phyloP scores from a whole-genome alignment of 495 filamentous ascomycete species.

The Hyphodiscus hymeniophilus region DNA sequence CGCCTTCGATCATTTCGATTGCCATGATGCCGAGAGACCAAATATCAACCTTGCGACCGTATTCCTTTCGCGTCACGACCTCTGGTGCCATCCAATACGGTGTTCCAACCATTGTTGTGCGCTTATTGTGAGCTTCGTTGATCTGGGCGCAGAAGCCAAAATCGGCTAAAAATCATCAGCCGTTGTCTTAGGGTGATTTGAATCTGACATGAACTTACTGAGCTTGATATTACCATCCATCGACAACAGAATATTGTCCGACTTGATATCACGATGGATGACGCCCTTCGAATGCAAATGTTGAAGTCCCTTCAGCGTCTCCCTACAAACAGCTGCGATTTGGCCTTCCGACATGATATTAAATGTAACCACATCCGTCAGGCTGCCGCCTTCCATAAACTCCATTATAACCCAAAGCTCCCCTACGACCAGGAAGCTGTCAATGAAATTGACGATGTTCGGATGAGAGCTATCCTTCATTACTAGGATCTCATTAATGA shows the following conservation, averaged over 20 bases:
- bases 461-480: constrained; percentile 99
- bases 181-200: not conserved
- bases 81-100: constrained; percentile 99
- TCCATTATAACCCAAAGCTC: constrained; percentile 99
- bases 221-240: constrained; percentile 95
- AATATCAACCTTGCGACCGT: constrained; percentile 96
- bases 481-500: constrained; percentile 97
- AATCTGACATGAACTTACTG: constrained; percentile 52
- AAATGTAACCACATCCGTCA: constrained; percentile 97
- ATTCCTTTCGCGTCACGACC: constrained; percentile 94
- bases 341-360: constrained; percentile 98
- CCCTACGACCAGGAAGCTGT: constrained; percentile 80
- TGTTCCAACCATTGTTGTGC: constrained; percentile 98
- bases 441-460: constrained; percentile 98
- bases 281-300: constrained; percentile 96
- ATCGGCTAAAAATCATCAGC: constrained; percentile 54
- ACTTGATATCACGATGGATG: constrained; percentile 98
- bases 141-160: constrained; percentile 99
- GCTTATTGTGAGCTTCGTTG: constrained; percentile 93
- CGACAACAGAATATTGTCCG: constrained; percentile 93
- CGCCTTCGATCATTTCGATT: constrained; percentile 99
- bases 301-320: constrained; percentile 87
- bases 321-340: constrained; percentile 90
- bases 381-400: constrained; percentile 96
- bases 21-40: constrained; percentile 99